Conservation (phyloP, 2,329 filamentous ascomycete genomes). For the Sporothrix protearum region DNA sequence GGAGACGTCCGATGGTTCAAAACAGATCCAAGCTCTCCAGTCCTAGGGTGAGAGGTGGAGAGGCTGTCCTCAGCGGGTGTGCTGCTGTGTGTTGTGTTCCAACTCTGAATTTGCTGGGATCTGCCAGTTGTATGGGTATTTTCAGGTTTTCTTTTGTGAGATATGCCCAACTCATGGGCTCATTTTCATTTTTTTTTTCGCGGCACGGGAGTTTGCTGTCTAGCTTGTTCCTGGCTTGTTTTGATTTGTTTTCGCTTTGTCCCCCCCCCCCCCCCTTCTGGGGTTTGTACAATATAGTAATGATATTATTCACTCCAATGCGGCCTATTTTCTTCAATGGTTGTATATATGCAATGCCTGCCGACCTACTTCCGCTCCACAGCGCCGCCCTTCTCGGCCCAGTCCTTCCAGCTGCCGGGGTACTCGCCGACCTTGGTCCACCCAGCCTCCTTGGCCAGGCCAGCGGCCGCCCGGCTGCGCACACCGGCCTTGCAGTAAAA, state of each 20-base stretch:
- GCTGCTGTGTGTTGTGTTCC: not conserved
- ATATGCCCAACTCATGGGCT: not conserved
- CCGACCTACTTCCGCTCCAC: slow-evolving; percentile 39
- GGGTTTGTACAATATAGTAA: not conserved
- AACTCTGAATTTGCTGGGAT: not conserved
- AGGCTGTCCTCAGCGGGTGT: not conserved
- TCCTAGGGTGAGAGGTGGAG: not conserved
- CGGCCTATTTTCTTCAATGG: not conserved
- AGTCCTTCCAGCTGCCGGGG: slow-evolving; percentile 75
- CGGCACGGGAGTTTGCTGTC: not conserved
- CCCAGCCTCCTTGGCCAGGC: slow-evolving; percentile 71
- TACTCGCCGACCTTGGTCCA: slow-evolving; percentile 71
- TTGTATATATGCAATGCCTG: not conserved
- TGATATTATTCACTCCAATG: not conserved
- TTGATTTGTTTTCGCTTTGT: not conserved
- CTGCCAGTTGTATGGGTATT: not conserved
- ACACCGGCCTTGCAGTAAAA: slow-evolving; percentile 96
- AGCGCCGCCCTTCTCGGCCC: slow-evolving; percentile 68
- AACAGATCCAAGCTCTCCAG: no score
- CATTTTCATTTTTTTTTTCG: not conserved
- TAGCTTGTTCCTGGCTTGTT: not conserved
- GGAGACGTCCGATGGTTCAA: no score
- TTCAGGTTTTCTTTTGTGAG: not conserved
- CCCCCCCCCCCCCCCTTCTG: no score
- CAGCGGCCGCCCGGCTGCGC: slow-evolving; percentile 71